These are phyloP conservation scores for Clitopilus hobsonii DNA, from an alignment of 768 basidiomycete genomes.

Conservation along the genomic window DNA sequence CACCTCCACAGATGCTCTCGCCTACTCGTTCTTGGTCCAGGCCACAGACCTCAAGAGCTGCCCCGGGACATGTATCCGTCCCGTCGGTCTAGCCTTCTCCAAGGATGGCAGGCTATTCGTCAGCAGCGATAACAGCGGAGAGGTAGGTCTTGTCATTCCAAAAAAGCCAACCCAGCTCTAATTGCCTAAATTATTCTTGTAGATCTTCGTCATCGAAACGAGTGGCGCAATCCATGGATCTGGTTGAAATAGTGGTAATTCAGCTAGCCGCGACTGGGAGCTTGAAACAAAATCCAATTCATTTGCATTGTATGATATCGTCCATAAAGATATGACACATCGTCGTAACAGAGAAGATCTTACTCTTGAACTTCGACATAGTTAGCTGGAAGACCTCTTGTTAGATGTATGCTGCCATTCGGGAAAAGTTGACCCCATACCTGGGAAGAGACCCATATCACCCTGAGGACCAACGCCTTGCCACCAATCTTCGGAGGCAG, in stretches of 20 bases:
- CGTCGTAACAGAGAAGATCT: not conserved
- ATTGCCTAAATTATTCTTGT: not conserved
- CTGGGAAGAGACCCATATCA: constrained; percentile 69
- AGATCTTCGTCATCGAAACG: constrained; percentile 5
- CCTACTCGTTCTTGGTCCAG: constrained; percentile 31
- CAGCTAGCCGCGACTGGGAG: not conserved
- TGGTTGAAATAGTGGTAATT: not conserved
- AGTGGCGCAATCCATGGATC: not conserved
- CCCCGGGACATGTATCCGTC: constrained; percentile 37
- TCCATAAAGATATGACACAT: not conserved
- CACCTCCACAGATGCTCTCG: constrained; percentile 7
- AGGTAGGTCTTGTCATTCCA: constrained; percentile 25
- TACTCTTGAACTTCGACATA: constrained; percentile 29
- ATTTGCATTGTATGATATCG: not conserved
- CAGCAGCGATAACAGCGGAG: constrained; percentile 39
- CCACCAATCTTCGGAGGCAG: constrained; percentile 90
- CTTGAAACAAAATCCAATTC: not conserved
- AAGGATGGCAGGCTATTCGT: constrained; percentile 29
- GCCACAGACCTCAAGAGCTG: constrained; percentile 31
- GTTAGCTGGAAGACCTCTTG: constrained; percentile 18
- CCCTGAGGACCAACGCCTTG: constrained; percentile 57
- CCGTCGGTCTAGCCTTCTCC: constrained; percentile 38
- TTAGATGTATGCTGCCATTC: too few species aligned
- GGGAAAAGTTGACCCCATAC: constrained; percentile 36
- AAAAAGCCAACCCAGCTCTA: too few species aligned